Evolutionary conservation across 331 rosid genomes (phyloP), one percentile per base, ranked within the genome.

Genomic region (Quercus phellos): DNA sequence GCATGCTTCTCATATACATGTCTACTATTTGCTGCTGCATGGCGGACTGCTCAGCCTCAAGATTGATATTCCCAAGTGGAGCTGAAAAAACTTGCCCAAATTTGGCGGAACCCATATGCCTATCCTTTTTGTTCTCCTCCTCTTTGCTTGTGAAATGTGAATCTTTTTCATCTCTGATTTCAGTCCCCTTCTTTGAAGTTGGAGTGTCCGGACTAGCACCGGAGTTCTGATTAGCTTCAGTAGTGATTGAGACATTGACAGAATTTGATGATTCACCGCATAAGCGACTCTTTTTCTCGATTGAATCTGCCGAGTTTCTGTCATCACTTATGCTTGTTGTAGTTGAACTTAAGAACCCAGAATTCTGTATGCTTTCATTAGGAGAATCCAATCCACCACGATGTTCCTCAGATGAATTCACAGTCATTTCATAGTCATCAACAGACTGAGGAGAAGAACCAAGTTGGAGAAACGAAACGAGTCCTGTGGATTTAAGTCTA

Each of bases 1-100:
- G 94, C 98, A 91, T 91, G 79, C 94, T 93, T 72, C 89, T 91
- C 97, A 89, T 89, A 74, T 93, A 91, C 98, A 93, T 89, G 79
- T 93, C 93, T 53, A 89, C 93, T 79, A 93, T 91, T 66, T 93
- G 98, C 75, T 93, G 87, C 77, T 93, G 98, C 98, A 91, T 89
- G 67, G 90, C 93, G 73, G 92, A 83, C 32, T 91, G 93, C 84
- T 93, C 98, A 14, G 90, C 93, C 71, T 93, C 94, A 8, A 87
- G 50, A 68, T 89, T 92, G 55, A 86, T 83, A 69, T 89, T 91
- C 83, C 90, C 97, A 3, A 88, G 76, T 71, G 96, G 92, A 79
- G 90, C 88, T 27, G 89, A 71, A 84, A 88, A 85, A 4, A 92
- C 90, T 70, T 85, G 85, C 32, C 90, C 94, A 79, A 80, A 90